Evolutionary conservation across 1,284 basidiomycete genomes (phyloP).

Genomic region (Cryptococcus wingfieldii): DNA sequence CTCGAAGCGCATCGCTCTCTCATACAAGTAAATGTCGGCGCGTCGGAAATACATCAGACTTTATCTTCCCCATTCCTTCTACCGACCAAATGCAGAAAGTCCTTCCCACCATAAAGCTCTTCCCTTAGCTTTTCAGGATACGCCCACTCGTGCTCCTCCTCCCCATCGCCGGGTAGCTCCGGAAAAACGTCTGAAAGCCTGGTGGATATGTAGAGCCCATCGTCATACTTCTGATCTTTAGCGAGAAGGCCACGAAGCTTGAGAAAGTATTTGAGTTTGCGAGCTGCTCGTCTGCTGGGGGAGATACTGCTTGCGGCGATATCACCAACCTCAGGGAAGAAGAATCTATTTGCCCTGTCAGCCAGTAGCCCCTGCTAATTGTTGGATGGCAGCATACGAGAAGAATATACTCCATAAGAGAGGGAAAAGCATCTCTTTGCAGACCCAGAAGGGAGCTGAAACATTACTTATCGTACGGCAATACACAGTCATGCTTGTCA

Average conservation of each 20-base stretch:
- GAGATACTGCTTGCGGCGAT: slow-evolving; percentile 4
- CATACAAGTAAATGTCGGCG: no score
- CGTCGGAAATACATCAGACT: no score
- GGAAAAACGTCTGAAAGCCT: neutral
- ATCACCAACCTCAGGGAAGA: slow-evolving; percentile 3
- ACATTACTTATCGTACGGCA: neutral
- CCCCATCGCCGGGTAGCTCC: neutral
- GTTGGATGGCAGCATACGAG: slow-evolving; percentile 1
- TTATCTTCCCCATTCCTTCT: no score
- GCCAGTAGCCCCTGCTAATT: neutral
- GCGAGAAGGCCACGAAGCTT: slow-evolving; percentile 1
- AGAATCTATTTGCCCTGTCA: neutral
- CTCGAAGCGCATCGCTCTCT: no score
- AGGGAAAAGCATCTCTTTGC: slow-evolving; percentile 5
- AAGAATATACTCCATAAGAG: slow-evolving; percentile 2
- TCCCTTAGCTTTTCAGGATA: neutral
- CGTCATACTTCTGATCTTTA: neutral
- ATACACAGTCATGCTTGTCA: slow-evolving; percentile 4
- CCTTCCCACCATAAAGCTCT: neutral
- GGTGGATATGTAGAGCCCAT: neutral
- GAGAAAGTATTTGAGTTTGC: slow-evolving; percentile 6
- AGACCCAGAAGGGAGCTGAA: slow-evolving; percentile 6
- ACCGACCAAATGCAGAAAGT: no score
- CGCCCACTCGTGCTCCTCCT: neutral
- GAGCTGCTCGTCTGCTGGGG: slow-evolving; percentile 10